Percentiles rank a stretch among this genome's conserved stretches.
phyloP scores from a whole-genome alignment of 1,139 yeast species.

The Protomyces lactucae-debilis region DNA sequence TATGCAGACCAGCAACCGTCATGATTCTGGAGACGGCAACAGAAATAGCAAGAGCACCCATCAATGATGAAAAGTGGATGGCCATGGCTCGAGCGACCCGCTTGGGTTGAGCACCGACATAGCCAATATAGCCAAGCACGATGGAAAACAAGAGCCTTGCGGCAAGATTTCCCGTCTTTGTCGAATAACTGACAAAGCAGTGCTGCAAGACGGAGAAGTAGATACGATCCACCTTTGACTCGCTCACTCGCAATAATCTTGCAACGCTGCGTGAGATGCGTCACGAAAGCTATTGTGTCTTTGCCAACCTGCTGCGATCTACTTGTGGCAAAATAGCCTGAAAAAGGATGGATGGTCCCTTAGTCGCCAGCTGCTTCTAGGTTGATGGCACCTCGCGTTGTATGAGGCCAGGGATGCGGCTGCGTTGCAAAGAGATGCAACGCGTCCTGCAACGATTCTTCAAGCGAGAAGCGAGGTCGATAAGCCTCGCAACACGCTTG shows the following conservation, averaged over 20 bases:
- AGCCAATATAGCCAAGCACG: slow-evolving; percentile 20
- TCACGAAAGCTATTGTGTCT: slow-evolving; percentile 25
- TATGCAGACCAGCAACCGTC: neutral
- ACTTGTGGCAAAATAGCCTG: slow-evolving; percentile 26
- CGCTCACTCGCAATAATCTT: neutral
- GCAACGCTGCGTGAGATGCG: slow-evolving; percentile 12
- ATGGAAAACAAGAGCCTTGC: slow-evolving; percentile 11
- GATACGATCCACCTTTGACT: slow-evolving; percentile 7
- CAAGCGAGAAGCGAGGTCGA: neutral
- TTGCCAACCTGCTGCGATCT: slow-evolving; percentile 27
- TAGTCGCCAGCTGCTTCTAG: slow-evolving; percentile 27
- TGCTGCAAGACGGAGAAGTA: slow-evolving; percentile 24
- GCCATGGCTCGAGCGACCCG: neutral
- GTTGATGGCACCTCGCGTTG: slow-evolving; percentile 26
- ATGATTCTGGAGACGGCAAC: slow-evolving; percentile 5
- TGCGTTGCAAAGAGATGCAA: slow-evolving; percentile 25
- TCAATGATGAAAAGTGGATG: slow-evolving; percentile 4
- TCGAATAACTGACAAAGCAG: slow-evolving; percentile 11
- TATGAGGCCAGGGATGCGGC: slow-evolving; percentile 17
- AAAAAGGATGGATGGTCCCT: slow-evolving; percentile 25
- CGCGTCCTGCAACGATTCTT: slow-evolving; percentile 28
- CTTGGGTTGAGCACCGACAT: slow-evolving; percentile 4
- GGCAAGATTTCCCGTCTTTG: slow-evolving; percentile 2
- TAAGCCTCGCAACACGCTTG: too few relatives aligned
- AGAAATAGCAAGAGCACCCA: slow-evolving; percentile 7